Conservation (phyloP, 257 asterid genomes). For the Primulina eburnea region DNA sequence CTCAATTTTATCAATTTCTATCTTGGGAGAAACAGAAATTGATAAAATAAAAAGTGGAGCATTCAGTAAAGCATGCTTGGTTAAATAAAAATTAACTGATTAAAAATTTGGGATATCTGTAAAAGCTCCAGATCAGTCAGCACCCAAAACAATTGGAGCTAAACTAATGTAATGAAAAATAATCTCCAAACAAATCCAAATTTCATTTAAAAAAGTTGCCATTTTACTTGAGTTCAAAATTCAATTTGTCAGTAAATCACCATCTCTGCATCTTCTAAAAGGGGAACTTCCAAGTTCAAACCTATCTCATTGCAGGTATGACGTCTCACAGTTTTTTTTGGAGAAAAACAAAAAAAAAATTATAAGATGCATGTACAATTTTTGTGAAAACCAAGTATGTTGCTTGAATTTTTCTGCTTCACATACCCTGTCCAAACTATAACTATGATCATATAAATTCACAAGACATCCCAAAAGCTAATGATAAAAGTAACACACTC, state of each 20-base stretch:
- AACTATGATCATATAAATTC: background rate
- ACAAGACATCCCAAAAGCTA: background rate
- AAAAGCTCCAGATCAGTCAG: no score
- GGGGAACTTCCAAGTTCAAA: background rate
- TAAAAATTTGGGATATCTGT: background rate
- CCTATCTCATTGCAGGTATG: background rate
- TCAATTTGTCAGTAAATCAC: background rate
- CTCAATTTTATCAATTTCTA: background rate
- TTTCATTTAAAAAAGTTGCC: background rate
- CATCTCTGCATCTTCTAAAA: slow-evolving; percentile 1
- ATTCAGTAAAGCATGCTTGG: background rate
- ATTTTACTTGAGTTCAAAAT: background rate
- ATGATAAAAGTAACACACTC: background rate
- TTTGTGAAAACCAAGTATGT: background rate
- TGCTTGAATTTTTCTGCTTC: background rate
- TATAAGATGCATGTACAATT: background rate
- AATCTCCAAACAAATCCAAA: background rate
- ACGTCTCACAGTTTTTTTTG: background rate
- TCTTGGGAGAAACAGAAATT: background rate
- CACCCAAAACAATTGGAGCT: no score
- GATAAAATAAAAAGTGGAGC: background rate
- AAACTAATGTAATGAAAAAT: no score
- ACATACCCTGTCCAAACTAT: background rate
- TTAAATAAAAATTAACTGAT: background rate
- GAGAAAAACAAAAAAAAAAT: background rate